Conservation (phyloP, 352 stramenopile species). For the Phytophthora melonis region DNA sequence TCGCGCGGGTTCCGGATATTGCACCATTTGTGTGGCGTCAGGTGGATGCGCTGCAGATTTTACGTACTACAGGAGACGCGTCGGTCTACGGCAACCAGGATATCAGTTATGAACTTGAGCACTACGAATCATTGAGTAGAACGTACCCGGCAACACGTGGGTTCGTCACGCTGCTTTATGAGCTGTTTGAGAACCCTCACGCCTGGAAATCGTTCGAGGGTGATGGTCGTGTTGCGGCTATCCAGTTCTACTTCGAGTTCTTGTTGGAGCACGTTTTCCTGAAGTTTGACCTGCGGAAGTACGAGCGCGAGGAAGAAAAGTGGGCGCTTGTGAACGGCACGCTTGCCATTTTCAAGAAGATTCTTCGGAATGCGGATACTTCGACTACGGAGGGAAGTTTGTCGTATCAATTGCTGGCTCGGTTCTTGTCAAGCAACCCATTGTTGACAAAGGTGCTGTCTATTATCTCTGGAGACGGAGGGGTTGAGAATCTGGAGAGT, state of each 20-base stretch:
- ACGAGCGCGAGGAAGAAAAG: conserved; percentile 85
- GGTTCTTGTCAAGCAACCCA: conserved; percentile 71
- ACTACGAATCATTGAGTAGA: conserved; percentile 82
- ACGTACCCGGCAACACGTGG: conserved; percentile 84
- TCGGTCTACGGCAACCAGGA: conserved; percentile 74
- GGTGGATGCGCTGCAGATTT: conserved; percentile 84
- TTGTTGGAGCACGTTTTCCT: conserved; percentile 84
- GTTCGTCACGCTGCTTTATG: conserved; percentile 77
- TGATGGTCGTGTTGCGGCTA: conserved; percentile 76
- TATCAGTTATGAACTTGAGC: conserved; percentile 87
- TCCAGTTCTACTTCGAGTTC: conserved; percentile 89
- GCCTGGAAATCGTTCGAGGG: conserved; percentile 81
- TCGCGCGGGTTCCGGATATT: conserved; percentile 82
- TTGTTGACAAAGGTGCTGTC: conserved; percentile 76
- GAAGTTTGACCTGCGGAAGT: conserved; percentile 88
- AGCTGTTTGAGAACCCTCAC: conserved; percentile 81
- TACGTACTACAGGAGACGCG: conserved; percentile 76
- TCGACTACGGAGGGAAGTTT: conserved; percentile 62
- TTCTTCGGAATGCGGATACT: conserved; percentile 60
- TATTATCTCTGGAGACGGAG: conserved; percentile 74
- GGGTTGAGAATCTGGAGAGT: conserved; percentile 79
- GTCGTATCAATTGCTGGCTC: conserved; percentile 74
- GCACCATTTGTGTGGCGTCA: conserved; percentile 87
- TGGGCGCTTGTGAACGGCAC: conserved; percentile 80
- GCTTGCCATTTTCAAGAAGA: conserved; percentile 83